Evolutionary conservation across 73 alveolate species (phyloP), one percentile per base, ranked within the genome.

Genomic region (Paramecium octaurelia): DNA sequence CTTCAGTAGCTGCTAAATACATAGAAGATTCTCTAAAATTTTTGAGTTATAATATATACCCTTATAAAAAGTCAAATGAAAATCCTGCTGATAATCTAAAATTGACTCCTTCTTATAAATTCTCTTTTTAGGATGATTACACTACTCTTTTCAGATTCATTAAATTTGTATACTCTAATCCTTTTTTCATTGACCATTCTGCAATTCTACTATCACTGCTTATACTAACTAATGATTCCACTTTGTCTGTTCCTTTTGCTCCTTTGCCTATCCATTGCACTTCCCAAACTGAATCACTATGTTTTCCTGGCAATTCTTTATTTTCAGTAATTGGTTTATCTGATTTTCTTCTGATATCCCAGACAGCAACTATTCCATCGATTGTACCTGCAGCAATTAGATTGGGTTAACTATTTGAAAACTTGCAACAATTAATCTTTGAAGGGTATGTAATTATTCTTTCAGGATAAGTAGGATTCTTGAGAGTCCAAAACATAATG

Each of bases 231-330:
- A 98, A 88, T 64, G 94, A 92, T 92, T 98, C 99, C 36, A 99
- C 99, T 23, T 93, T 88, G 71, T 93, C 96, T 12, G 80, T 58
- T 29, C 95, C 95, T 95, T 97, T 98, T 54, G 95, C 98, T 50
- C 96, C 98, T 58, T 97, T 96, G 43, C 97, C 98, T 60, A 97
- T 95, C 99, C 99, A 98, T 83, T 95, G 85, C 40, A 98, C 97
- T 93, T 98, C 99, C 99, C 99, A 98, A 24, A 98, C 97, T 40
- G 98, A 95, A 92, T 98, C 99, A 54, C 98, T 98, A 92, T 98
- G 99, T 93, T 98, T 98, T 75, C 97, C 99, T 46, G 97, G 97
- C 31, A 97, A 90, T 83, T 98, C 99, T 36, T 97, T 93, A 43
- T 97, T 92, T 83, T 97, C 99, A 35, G 98, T 98, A 24, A 97